Conservation (phyloP, 2,329 filamentous ascomycete genomes). For the Diaporthe ilicicola region DNA sequence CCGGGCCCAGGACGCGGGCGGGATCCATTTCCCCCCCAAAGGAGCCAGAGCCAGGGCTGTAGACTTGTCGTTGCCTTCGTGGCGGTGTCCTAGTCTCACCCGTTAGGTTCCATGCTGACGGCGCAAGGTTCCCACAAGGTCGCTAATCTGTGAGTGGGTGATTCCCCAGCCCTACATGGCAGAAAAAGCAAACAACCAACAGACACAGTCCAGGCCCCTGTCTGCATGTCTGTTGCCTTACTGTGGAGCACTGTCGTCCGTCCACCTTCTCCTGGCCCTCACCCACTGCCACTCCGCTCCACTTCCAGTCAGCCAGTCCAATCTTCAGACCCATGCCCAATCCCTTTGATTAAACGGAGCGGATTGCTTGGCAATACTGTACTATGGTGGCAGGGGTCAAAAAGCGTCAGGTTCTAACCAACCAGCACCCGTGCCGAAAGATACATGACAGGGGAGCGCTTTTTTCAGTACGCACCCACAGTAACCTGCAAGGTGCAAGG, state of each 20-base stretch:
- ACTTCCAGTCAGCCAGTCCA: slow-evolving; percentile 6
- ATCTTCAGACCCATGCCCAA: slow-evolving; percentile 23
- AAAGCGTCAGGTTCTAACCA: too few species aligned
- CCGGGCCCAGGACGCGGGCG: not conserved
- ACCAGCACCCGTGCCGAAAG: too few species aligned
- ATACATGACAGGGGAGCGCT: too few species aligned
- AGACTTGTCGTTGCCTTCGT: not conserved
- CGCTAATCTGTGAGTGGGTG: slow-evolving; percentile 26
- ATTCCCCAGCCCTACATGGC: slow-evolving; percentile 25
- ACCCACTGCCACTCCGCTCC: slow-evolving; percentile 9
- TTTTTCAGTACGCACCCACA: too few species aligned
- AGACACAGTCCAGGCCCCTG: slow-evolving; percentile 2
- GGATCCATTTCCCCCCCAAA: not conserved
- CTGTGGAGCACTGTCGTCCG: not conserved
- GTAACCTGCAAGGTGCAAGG: not conserved
- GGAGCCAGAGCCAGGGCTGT: not conserved
- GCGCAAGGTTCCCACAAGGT: slow-evolving; percentile 17
- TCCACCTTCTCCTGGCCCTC: slow-evolving; percentile 17
- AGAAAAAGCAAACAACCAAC: slow-evolving; percentile 26
- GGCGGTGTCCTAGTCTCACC: slow-evolving; percentile 14
- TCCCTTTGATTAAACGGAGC: slow-evolving; percentile 26
- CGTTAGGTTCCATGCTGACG: slow-evolving; percentile 8
- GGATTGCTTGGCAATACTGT: slow-evolving; percentile 9
- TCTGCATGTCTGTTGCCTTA: slow-evolving; percentile 19
- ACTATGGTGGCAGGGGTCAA: too few species aligned